These are phyloP conservation scores for Mortierella sp. DNA, from an alignment of 371 early-diverging fungal species.

Conservation along the genomic window DNA sequence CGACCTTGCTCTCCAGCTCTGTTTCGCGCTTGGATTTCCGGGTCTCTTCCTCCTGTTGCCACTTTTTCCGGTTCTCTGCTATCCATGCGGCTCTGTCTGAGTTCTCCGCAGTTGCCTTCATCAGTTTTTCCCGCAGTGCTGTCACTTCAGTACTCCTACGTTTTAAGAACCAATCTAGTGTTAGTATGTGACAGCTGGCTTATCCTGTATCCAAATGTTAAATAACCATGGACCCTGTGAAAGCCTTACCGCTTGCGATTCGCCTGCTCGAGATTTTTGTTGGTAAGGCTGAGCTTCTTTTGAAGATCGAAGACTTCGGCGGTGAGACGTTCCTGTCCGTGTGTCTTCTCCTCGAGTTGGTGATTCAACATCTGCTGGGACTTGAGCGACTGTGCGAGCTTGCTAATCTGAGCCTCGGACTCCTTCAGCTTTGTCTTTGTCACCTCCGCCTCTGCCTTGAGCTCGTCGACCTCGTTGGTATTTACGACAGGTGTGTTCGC, in stretches of 20 bases:
- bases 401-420: conserved; percentile 14
- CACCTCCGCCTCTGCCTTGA: conserved; percentile 1
- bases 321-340: background rate
- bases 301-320: conserved; percentile 16
- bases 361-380: conserved; percentile 32
- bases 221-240: background rate
- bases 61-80: conserved; percentile 17
- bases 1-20: conserved; percentile 17
- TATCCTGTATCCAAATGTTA: background rate
- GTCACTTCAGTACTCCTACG: conserved; percentile 28
- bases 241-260: conserved; percentile 13
- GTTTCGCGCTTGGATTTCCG: background rate
- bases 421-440: conserved; percentile 22
- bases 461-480: background rate
- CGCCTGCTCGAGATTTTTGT: conserved; percentile 20
- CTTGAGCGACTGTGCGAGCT: conserved; percentile 13
- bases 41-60: conserved; percentile 27
- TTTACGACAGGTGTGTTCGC: background rate
- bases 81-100: conserved; percentile 17
- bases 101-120: conserved; percentile 29
- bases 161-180: background rate
- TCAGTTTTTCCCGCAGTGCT: conserved; percentile 19
- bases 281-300: conserved; percentile 17
- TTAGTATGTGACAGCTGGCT: background rate
- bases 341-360: conserved; percentile 28